These are phyloP conservation scores for Calonectria henricotiae DNA, from an alignment of 2,329 filamentous ascomycete species.

Conservation along the genomic window DNA sequence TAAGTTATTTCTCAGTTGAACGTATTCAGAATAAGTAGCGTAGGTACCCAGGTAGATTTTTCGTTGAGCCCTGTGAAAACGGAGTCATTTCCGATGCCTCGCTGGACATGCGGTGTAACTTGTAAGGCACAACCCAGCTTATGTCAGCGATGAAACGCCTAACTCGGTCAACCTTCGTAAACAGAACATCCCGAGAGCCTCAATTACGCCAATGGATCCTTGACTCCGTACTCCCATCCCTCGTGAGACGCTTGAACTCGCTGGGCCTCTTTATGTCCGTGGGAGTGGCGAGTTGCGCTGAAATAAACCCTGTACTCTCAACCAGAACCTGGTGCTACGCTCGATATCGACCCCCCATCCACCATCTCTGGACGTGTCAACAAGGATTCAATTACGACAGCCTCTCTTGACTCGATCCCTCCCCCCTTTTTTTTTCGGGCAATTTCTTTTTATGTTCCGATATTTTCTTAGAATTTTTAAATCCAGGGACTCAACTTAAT, in stretches of 20 bases:
- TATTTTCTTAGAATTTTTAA: background rate
- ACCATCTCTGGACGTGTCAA: slow-evolving; percentile 7
- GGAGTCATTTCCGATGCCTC: slow-evolving; percentile 16
- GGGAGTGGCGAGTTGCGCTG: slow-evolving; percentile 19
- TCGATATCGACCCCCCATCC: slow-evolving; percentile 25
- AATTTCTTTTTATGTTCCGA: slow-evolving; percentile 3
- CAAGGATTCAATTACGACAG: slow-evolving; percentile 2
- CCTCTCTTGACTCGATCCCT: background rate
- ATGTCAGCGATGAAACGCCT: slow-evolving; percentile 34
- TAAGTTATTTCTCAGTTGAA: background rate
- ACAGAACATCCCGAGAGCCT: slow-evolving; percentile 4
- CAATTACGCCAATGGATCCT: slow-evolving; percentile 20
- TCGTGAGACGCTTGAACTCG: background rate
- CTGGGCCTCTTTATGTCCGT: background rate
- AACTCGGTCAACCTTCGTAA: slow-evolving; percentile 5
- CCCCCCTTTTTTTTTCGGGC: background rate
- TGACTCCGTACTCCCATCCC: background rate
- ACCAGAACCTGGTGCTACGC: slow-evolving; percentile 10
- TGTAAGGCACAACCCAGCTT: slow-evolving; percentile 25
- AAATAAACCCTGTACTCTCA: slow-evolving; percentile 16
- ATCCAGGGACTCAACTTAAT: background rate
- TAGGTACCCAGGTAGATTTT: slow-evolving; percentile 8
- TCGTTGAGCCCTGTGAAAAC: slow-evolving; percentile 11
- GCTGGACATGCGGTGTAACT: slow-evolving; percentile 29
- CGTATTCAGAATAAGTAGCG: background rate